phyloP scores from a whole-genome alignment of 2,329 filamentous ascomycete genomes.

The Colletotrichum lindemuthianum region DNA sequence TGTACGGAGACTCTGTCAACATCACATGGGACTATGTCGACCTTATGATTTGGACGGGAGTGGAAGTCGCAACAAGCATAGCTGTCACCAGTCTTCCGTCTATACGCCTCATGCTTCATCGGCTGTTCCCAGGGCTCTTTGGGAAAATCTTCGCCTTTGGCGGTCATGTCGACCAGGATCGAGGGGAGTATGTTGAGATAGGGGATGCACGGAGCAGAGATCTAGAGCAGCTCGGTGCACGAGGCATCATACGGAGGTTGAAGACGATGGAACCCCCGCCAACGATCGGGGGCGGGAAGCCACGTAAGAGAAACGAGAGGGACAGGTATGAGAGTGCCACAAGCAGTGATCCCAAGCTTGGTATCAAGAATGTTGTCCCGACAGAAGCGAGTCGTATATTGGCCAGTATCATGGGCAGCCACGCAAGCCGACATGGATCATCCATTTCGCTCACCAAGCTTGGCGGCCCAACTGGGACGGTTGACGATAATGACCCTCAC shows the following conservation, averaged over 20 bases:
- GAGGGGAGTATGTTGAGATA: conserved; percentile 13
- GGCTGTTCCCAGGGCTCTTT: conserved; percentile 12
- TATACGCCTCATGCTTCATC: conserved; percentile 45
- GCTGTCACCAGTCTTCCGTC: conserved; percentile 53
- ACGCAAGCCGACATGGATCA: background rate
- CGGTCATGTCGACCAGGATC: conserved; percentile 21
- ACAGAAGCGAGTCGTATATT: conserved; percentile 20
- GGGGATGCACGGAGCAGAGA: background rate
- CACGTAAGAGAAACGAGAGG: background rate
- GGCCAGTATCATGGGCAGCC: conserved; percentile 17
- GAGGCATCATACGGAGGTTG: background rate
- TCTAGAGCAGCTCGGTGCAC: background rate
- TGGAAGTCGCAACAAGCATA: conserved; percentile 52
- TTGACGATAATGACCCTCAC: no score
- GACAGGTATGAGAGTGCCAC: background rate
- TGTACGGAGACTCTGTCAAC: conserved; percentile 45
- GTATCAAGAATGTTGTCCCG: background rate
- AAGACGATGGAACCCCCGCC: background rate
- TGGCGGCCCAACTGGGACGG: no score
- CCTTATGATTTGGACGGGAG: conserved; percentile 52
- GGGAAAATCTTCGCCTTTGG: conserved; percentile 17
- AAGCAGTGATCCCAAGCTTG: background rate
- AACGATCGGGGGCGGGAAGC: conserved; percentile 15
- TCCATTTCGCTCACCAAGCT: background rate
- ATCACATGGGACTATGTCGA: conserved; percentile 54